phyloP scores from a whole-genome alignment of 306 rosid genomes.

The Erythrophleum fordii region DNA sequence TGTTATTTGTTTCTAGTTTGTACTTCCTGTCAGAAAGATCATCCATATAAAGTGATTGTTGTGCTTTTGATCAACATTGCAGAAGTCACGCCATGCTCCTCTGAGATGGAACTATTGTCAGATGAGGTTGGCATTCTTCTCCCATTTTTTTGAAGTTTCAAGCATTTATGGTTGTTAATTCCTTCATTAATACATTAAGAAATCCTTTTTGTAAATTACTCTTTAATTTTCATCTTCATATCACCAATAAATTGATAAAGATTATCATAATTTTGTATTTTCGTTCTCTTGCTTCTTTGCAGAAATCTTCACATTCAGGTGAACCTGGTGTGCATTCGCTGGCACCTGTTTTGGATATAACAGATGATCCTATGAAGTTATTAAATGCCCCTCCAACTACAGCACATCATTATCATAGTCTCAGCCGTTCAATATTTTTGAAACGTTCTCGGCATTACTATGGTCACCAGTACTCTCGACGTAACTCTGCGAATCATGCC shows the following conservation, averaged over 20 bases:
- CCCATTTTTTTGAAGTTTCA: constrained; percentile 14
- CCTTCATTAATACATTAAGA: background rate
- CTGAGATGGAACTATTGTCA: constrained; percentile 71
- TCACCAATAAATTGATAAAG: background rate
- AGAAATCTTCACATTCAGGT: constrained; percentile 61
- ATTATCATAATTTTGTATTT: constrained; percentile 7
- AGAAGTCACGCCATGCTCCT: constrained; percentile 68
- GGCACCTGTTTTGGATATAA: constrained; percentile 53
- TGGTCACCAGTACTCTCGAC: constrained; percentile 86
- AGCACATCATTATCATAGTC: constrained; percentile 67
- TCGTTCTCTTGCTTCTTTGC: constrained; percentile 18
- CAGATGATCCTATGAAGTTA: constrained; percentile 60
- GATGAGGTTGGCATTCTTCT: constrained; percentile 74
- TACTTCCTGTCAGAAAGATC: constrained; percentile 1
- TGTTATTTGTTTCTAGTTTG: constrained; percentile 7
- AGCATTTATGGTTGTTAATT: background rate
- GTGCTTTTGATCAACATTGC: constrained; percentile 44
- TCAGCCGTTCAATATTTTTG: constrained; percentile 70
- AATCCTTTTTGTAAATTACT: background rate
- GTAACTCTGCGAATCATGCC: constrained; percentile 63
- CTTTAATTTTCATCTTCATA: constrained; percentile 24
- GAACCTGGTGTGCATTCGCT: constrained; percentile 49
- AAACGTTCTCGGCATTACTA: constrained; percentile 86
- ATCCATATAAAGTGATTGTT: constrained; percentile 13
- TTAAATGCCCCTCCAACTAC: constrained; percentile 49